Evolutionary conservation across 2,329 filamentous ascomycete genomes (phyloP), one percentile per base, ranked within the genome.

Genomic region (Arthrocladium fulminans): DNA sequence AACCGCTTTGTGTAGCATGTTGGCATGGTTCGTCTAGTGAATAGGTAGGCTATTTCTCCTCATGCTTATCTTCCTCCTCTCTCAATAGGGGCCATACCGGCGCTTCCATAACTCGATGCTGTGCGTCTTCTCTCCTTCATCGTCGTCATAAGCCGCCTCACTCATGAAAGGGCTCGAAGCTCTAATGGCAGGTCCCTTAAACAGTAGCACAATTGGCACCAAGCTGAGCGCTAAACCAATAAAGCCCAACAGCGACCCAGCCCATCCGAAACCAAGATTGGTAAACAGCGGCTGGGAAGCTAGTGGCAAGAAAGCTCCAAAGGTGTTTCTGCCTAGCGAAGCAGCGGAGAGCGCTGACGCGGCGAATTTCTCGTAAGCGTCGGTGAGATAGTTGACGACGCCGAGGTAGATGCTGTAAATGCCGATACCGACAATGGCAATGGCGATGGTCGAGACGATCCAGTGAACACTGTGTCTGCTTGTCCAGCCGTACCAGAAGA

Each of bases 351-450:
- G 59, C 0, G 72, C 68, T 1, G 67, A 71, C 0, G 70, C 70
- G 3, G 72, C 71, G 46, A 72, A 72, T 30, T 69, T 65, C 25
- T 71, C 69, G 49, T 74, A 74, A 0, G 71, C 67, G 50, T 74
- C 71, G 1, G 66, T 68, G 20, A 71, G 58, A 43, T 73, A 73
- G 57, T 75, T 75, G 3, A 73, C 65, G 1, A 69, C 72, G 10
- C 69, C 70, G 54, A 75, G 65, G 49, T 69, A 67, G 9, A 72
- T 73, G 12, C 62, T 63, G 23, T 66, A 67, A 1, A 73, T 70
- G 3, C 61, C 67, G 17, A 69, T 54, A 0, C 70, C 69, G 1
- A 67, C 63, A 12, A 64, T 60, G 1, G 60, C 65, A 3, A 67
- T 56, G 0, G 60, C 61, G 0, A 57, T 51, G 0, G 59, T 57